Evolutionary conservation across 2,329 filamentous ascomycete species (phyloP), one percentile per base, ranked within the genome.

Genomic region (Alternaria hordeiaustralica): DNA sequence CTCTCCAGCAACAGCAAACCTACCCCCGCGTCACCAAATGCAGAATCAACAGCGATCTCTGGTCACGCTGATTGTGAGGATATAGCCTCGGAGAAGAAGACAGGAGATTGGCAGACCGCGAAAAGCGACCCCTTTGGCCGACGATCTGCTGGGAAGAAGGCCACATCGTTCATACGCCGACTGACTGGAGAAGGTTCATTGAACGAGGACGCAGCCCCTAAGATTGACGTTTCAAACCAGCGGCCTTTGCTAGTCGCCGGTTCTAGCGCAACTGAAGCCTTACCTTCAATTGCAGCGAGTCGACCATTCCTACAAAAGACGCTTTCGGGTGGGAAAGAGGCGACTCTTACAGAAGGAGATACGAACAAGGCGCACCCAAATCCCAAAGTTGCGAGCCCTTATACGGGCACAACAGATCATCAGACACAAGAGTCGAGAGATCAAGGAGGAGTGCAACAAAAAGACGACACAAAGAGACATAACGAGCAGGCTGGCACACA

Each of bases 1-100:
- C 63, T 82, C 11, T 82, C 80, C 1, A 82, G 81, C 69, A 83
- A 83, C 55, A 78, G 70, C 44, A 84, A 74, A 76, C 81, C 63
- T 68, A 71, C 74, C 69, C 83, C 73, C 78, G 81, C 66, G 72
- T 82, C 79, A 20, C 81, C 81, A 25, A 67, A 71, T 43, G 78
- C 76, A 47, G 76, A 77, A 6, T 82, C 81, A 6, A 78, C 69
- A 43, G 80, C 80, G 8, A 79, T 75, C 67, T 86, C 75, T 63
- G 77, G 66, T 58, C 80, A 79, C 58, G 74, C 72, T 18, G 65
- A 75, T 45, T 57, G 57, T 12, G 58, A 68, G 6, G 68, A 72
- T 13, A 64, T 78, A 67, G 78, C 72, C 72, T 78, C 53, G 71
- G 76, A 60, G 69, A 74, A 63, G 50, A 57, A 64, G 15, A 67